Percentiles rank a stretch among this genome's conserved stretches.
Evolutionary conservation across 2,329 filamentous ascomycete species (phyloP).

Genomic region (Aspergillus novofumigatus): DNA sequence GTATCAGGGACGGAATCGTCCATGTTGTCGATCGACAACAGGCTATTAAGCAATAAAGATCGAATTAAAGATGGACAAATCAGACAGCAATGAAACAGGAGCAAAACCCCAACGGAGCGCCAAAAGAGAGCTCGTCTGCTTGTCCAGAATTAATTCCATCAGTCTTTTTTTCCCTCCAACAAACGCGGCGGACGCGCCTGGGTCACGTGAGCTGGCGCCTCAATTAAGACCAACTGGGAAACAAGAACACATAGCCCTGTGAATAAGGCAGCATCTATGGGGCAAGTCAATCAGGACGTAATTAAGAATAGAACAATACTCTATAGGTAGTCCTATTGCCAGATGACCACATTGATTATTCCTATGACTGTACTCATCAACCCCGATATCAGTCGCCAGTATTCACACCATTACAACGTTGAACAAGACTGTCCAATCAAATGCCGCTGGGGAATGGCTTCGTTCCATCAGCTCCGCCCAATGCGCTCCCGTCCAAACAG

Average conservation of each 20-base stretch:
- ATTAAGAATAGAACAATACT: neutral
- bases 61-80: neutral
- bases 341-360: neutral
- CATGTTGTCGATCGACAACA: conserved; percentile 22
- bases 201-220: conserved; percentile 20
- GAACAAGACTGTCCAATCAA: neutral
- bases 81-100: neutral
- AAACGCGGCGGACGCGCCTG: conserved; percentile 18
- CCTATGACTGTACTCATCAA: neutral
- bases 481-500: neutral
- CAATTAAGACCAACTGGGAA: conserved; percentile 17
- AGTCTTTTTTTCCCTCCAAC: conserved; percentile 15
- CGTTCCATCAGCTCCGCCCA: neutral
- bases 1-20: conserved; percentile 40
- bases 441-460: neutral
- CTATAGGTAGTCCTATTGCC: neutral
- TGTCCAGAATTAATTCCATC: neutral
- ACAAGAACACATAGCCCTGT: neutral
- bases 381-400: neutral
- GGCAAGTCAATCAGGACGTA: neutral
- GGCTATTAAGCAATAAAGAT: neutral
- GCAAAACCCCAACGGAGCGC: neutral
- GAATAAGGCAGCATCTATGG: neutral
- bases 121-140: conserved; percentile 3
- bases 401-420: neutral